These are phyloP conservation scores for Farysia itapuensis DNA, from an alignment of 1,284 basidiomycete genomes.

Conservation along the genomic window DNA sequence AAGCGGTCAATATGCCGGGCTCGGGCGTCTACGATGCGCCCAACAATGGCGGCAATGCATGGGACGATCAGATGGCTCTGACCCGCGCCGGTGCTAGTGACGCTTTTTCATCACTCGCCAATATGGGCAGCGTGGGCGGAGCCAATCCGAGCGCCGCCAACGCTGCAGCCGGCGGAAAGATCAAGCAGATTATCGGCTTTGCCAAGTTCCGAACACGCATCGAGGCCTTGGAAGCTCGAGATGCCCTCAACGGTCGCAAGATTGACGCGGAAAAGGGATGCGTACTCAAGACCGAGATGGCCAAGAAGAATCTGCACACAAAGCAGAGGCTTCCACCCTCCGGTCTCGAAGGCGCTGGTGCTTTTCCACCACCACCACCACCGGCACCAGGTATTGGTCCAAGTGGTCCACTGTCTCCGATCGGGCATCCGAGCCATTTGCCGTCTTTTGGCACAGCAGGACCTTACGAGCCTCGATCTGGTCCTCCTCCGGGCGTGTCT, in stretches of 20 bases:
- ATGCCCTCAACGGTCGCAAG: conserved; percentile 83
- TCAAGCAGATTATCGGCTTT: conserved; percentile 92
- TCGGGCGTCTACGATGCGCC: conserved; percentile 26
- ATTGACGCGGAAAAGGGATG: conserved; percentile 93
- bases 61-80: conserved; percentile 42
- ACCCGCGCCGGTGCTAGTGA: conserved; percentile 35
- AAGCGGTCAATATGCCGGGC: conserved; percentile 47
- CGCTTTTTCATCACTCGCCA: conserved; percentile 25
- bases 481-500: conserved; percentile 8
- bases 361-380: conserved; percentile 13
- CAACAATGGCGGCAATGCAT: conserved; percentile 12
- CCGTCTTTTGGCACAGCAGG: conserved; percentile 18
- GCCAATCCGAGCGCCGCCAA: conserved; percentile 4
- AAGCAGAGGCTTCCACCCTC: conserved; percentile 48
- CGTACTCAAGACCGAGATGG: conserved; percentile 97
- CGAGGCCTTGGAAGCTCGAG: conserved; percentile 84
- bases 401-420: background rate
- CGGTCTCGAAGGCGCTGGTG: conserved; percentile 8
- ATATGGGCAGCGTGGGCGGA: conserved; percentile 21
- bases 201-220: conserved; percentile 88
- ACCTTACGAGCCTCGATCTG: conserved; percentile 26
- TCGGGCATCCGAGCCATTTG: background rate
- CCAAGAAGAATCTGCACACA: conserved; percentile 98
- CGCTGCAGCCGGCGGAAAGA: conserved; percentile 39
- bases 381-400: conserved; percentile 2